Conservation (phyloP, 768 basidiomycete species). For the Tubosaeta brunneosetosa region DNA sequence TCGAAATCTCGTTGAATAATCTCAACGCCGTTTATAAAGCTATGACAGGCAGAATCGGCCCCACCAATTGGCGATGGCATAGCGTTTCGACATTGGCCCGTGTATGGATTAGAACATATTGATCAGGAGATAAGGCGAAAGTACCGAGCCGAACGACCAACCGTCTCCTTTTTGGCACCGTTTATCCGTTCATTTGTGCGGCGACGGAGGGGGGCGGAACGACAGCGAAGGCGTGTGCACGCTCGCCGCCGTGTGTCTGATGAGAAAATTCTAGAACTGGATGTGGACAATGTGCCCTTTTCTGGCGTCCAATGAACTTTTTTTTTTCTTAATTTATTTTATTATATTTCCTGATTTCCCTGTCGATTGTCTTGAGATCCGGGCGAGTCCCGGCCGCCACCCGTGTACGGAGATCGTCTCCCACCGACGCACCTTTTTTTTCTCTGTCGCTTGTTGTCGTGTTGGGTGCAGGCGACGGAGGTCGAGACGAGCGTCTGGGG, state of each 20-base stretch:
- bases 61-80: not conserved
- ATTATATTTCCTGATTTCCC: not conserved
- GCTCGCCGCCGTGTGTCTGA: not conserved
- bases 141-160: constrained; percentile 12
- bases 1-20: not conserved
- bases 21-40: not conserved
- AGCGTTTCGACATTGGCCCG: not conserved
- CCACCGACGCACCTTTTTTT: not conserved
- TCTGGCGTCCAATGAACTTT: not conserved
- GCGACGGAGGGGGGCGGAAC: constrained; percentile 7
- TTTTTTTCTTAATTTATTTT: not conserved
- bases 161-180: not conserved
- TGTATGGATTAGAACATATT: not conserved
- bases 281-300: not conserved
- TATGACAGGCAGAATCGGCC: not conserved
- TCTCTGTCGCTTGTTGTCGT: not conserved
- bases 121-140: constrained; percentile 21
- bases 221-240: not conserved
- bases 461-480: not conserved
- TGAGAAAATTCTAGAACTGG: not conserved
- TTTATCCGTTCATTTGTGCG: constrained; percentile 9
- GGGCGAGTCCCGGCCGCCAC: not conserved
- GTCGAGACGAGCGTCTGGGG: not conserved
- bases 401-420: not conserved
- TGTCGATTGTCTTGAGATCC: not conserved